Evolutionary conservation across 1,284 basidiomycete species (phyloP).

Genomic region (Puccinia horiana): DNA sequence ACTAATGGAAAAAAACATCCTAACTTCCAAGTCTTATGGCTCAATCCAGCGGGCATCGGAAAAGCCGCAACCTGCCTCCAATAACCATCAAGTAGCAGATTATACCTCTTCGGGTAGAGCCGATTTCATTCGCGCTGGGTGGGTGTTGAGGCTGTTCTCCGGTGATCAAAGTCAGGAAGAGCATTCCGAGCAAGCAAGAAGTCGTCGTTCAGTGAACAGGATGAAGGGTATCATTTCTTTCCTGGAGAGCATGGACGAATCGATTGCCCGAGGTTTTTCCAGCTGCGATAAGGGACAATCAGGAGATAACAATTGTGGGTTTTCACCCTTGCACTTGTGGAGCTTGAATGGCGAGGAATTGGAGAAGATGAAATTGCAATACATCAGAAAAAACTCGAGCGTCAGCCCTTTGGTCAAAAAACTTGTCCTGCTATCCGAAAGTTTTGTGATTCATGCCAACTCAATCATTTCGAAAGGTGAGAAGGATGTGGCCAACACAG

Average conservation of each 20-base stretch:
- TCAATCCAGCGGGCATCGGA: slow-evolving; percentile 50
- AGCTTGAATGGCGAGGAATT: slow-evolving; percentile 52
- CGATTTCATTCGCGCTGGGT: slow-evolving; percentile 55
- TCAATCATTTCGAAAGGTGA: slow-evolving; percentile 28
- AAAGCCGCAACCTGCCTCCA: background rate
- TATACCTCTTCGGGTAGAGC: background rate
- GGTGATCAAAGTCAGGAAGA: slow-evolving; percentile 55
- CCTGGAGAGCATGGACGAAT: slow-evolving; percentile 56
- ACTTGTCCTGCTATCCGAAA: slow-evolving; percentile 49
- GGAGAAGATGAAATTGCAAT: slow-evolving; percentile 52
- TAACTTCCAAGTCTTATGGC: slow-evolving; percentile 54
- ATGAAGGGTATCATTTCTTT: slow-evolving; percentile 57
- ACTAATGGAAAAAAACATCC: slow-evolving; percentile 53
- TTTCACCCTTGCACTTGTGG: slow-evolving; percentile 53
- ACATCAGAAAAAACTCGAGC: slow-evolving; percentile 49
- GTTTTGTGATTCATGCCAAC: slow-evolving; percentile 17
- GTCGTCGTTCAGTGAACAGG: slow-evolving; percentile 55
- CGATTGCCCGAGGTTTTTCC: background rate
- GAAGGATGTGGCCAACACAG: background rate
- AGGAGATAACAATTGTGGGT: slow-evolving; percentile 52
- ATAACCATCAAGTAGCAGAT: background rate
- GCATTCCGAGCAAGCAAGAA: slow-evolving; percentile 53
- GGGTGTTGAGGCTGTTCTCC: slow-evolving; percentile 57
- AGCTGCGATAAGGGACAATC: background rate
- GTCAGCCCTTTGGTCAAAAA: slow-evolving; percentile 50